A percentile compares a stretch with the other conserved stretches of the same genome.
These are phyloP conservation scores for Fusarium ramigenum DNA, from an alignment of 2,329 filamentous ascomycete genomes.

Conservation along the genomic window DNA sequence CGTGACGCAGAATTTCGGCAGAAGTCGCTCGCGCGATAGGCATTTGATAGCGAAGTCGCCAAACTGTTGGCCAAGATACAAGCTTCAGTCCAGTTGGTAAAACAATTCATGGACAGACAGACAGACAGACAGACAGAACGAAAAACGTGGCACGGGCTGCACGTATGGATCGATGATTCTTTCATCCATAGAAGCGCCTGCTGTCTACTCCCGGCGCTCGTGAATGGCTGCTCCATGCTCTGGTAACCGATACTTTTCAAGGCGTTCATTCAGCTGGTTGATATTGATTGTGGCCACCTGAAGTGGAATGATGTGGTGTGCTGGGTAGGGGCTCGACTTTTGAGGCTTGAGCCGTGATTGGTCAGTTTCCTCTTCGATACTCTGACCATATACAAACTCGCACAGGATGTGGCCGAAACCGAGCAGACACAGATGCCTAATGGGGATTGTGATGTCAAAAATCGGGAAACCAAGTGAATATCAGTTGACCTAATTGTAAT, in stretches of 20 bases:
- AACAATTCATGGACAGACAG: slow-evolving; percentile 18
- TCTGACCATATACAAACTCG: not conserved
- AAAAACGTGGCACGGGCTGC: not conserved
- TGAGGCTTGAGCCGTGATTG: slow-evolving; percentile 17
- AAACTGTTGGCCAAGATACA: not conserved
- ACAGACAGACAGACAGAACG: not conserved
- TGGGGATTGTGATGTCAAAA: slow-evolving; percentile 11
- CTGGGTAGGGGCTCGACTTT: slow-evolving; percentile 1
- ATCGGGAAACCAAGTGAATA: slow-evolving; percentile 4
- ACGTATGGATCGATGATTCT: not conserved
- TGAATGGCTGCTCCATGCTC: slow-evolving; percentile 15
- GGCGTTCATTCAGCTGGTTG: slow-evolving; percentile 13
- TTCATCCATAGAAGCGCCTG: not conserved
- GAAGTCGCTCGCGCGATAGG: slow-evolving; percentile 22
- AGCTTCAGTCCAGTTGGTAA: slow-evolving; percentile 3
- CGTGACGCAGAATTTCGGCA: slow-evolving; percentile 35
- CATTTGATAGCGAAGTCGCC: not conserved
- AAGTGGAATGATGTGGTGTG: slow-evolving; percentile 29
- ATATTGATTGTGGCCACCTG: not conserved
- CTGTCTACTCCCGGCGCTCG: not conserved
- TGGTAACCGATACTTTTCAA: not conserved
- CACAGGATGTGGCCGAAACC: slow-evolving; percentile 15
- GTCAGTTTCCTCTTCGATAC: not conserved
- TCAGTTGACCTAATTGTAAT: slow-evolving; percentile 18
- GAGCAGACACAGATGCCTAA: slow-evolving; percentile 11